Base-by-base conservation (phyloP, 345 rosid genomes). In the Hirschfeldia incana region DNA sequence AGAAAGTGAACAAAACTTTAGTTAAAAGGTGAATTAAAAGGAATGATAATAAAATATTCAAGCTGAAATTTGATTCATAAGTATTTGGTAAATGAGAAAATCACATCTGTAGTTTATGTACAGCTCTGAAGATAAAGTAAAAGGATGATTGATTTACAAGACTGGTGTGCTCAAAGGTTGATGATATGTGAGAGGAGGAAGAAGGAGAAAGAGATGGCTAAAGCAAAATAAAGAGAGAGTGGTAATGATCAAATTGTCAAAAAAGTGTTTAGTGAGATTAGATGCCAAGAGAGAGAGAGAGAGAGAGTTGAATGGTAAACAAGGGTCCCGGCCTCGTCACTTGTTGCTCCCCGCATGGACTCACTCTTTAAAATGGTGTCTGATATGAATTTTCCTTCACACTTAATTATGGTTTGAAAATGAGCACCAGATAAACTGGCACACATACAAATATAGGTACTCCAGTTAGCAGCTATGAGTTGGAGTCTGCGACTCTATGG, bases 271-370 rank as follows among this genome's bases (percentile, higher is more conserved):
- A 16, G 28, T 49, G 44, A 77, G 74, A 79, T 76, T 16, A 70
- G 33, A 55, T 69, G 59, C 8, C 53, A 49, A 62, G 70, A 79
- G 78, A 79, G 78, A 79, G 78, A 79, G 78, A 57, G 28, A 59
- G 62, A 65, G 55, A 53, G 67, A 13, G 42, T 59, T 65, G 57
- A 65, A 65, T 42, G 76, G 80, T 42, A 80, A 79, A 78, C 68
- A 80, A 78, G 80, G 82, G 85, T 61, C 87, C 86, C 86, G 68
- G 78, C 76, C 72, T 77, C 81, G 61, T 86, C 90, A 75, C 74
- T 69, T 53, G 65, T 67, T 80, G 83, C 77, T 76, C 77, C 83
- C 80, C 80, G 79, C 79, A 74, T 80, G 79, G 67, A 65, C 67
- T 65, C 57, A 8, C 39, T 59, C 73, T 70, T 62, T 26, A 5